Conservation (phyloP, 805 yeast genomes). For the Cyberlindnera saturnus region DNA sequence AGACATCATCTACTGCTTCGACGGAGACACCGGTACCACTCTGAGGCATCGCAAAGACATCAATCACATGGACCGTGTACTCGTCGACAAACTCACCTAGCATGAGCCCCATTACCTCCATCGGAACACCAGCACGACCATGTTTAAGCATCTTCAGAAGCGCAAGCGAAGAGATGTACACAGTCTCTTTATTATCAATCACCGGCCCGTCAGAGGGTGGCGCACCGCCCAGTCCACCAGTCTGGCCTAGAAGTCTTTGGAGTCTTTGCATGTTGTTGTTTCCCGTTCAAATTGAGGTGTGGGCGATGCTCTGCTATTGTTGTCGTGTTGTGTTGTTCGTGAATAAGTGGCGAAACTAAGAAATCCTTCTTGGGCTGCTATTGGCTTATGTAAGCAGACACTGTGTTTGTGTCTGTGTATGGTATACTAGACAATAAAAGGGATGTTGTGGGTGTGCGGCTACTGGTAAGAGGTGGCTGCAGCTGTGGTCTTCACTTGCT, state of each 20-base stretch:
- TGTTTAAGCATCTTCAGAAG: slow-evolving; percentile 94
- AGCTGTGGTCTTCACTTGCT: too few relatives aligned
- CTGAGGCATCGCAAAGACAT: slow-evolving; percentile 99
- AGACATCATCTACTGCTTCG: slow-evolving; percentile 98
- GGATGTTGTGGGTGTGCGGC: too few relatives aligned
- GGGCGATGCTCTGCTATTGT: neutral
- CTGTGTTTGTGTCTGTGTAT: too few relatives aligned
- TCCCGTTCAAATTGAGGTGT: neutral
- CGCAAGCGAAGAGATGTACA: slow-evolving; percentile 92
- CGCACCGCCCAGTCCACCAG: slow-evolving; percentile 39
- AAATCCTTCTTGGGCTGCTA: too few relatives aligned
- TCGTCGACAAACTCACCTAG: slow-evolving; percentile 97
- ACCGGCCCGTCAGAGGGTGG: slow-evolving; percentile 67
- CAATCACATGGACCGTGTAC: slow-evolving; percentile 93
- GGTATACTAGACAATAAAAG: too few relatives aligned
- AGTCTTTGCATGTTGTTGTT: slow-evolving; percentile 33
- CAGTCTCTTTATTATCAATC: slow-evolving; percentile 93
- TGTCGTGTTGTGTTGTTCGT: neutral
- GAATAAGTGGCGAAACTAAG: neutral
- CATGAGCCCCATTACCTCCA: slow-evolving; percentile 96
- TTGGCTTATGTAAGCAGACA: too few relatives aligned
- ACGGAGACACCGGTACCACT: slow-evolving; percentile 97
- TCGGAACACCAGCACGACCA: slow-evolving; percentile 89
- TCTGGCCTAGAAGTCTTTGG: slow-evolving; percentile 35
- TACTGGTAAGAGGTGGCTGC: too few relatives aligned